Evolutionary conservation across 2,329 filamentous ascomycete genomes (phyloP).

Genomic region (Cyclaneusma minus): DNA sequence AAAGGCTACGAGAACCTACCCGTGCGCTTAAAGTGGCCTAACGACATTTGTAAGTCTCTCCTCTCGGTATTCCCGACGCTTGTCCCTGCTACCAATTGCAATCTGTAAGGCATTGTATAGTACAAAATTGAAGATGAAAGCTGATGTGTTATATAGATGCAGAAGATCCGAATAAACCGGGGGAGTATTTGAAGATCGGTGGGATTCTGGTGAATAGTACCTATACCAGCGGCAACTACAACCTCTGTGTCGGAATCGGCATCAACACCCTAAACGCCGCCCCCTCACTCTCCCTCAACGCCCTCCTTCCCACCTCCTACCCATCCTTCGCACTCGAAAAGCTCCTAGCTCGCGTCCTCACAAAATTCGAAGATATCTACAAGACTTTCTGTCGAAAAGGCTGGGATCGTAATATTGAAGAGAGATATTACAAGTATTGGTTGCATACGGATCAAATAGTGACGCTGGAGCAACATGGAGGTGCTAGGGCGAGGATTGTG

Average conservation of each 20-base stretch:
- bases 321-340: slow-evolving; percentile 57
- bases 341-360: slow-evolving; percentile 67
- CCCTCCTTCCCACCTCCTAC: slow-evolving; percentile 40
- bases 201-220: slow-evolving; percentile 85
- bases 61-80: background rate
- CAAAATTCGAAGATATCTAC: slow-evolving; percentile 65
- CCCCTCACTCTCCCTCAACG: slow-evolving; percentile 76
- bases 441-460: slow-evolving; percentile 61
- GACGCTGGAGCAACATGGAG: slow-evolving; percentile 68
- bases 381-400: slow-evolving; percentile 57
- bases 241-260: slow-evolving; percentile 73
- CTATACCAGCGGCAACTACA: slow-evolving; percentile 63
- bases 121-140: slow-evolving; percentile 1
- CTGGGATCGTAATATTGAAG: slow-evolving; percentile 59
- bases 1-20: slow-evolving; percentile 59
- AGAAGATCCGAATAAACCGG: slow-evolving; percentile 40
- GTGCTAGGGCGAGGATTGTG: slow-evolving; percentile 57
- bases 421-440: slow-evolving; percentile 70
- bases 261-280: slow-evolving; percentile 72
- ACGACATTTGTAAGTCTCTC: slow-evolving; percentile 60
- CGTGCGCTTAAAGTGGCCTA: slow-evolving; percentile 91
- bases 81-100: background rate
- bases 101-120: no score
- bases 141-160: slow-evolving; percentile 48
- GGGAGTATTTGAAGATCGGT: slow-evolving; percentile 70